Base-by-base conservation (phyloP, 495 filamentous ascomycete genomes). In the Aspergillus bertholletiae region DNA sequence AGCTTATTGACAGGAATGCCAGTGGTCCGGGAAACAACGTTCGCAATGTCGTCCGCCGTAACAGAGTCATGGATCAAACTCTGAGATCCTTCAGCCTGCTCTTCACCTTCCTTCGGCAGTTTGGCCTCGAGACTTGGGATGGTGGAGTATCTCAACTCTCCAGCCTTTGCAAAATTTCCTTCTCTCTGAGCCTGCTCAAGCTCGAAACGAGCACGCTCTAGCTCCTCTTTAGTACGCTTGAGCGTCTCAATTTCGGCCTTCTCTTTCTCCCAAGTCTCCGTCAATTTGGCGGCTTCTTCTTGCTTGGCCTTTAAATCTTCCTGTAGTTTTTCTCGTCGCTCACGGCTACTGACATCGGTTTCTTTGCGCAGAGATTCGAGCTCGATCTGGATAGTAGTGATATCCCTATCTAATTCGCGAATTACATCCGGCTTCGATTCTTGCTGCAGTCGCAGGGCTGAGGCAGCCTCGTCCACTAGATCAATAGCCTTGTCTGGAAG, bases 371-470 rank as follows among this genome's bases (percentile, higher is more conserved):
- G 79, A 49, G 92, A 96, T 67, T 98, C 94, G 1, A 98, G 79
- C 69, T 98, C 94, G 59, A 98, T 98, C 61, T 96, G 93, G 35
- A 97, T 89, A 1, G 94, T 97, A 77, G 96, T 92, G 46, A 98
- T 96, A 62, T 89, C 87, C 45, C 93, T 89, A 62, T 97, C 94
- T 18, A 97, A 80, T 47, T 88, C 83, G 64, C 91, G 84, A 26
- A 98, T 97, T 13, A 90, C 83, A 54, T 98, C 94, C 0, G 94
- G 94, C 58, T 96, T 96, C 61, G 90, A 96, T 71, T 98, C 94
- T 68, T 98, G 94, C 65, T 98, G 94, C 55, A 98, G 70, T 17
- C 94, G 81, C 8, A 97, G 75, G 12, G 89, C 88, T 35, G 90
- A 96, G 5, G 94, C 92, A 13, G 94, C 94, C 72, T 97, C 94